phyloP scores from a whole-genome alignment of 179 eudicot genomes.

The Drosera spatulata region DNA sequence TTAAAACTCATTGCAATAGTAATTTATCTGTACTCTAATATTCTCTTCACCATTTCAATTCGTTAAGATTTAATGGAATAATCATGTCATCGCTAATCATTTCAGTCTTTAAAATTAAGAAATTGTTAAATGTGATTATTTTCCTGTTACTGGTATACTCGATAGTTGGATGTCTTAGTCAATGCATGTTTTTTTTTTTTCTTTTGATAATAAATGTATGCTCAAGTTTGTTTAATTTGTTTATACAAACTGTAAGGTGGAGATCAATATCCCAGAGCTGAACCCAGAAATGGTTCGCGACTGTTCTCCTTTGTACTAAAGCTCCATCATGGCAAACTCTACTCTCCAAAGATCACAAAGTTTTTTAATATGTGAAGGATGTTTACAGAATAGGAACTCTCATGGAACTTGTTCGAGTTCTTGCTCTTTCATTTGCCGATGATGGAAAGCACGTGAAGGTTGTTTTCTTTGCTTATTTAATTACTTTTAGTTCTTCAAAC shows the following conservation, averaged over 20 bases:
- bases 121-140: too few species aligned
- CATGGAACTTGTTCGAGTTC: slow-evolving; percentile 81
- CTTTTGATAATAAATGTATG: too few species aligned
- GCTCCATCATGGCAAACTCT: background rate
- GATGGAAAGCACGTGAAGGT: slow-evolving; percentile 97
- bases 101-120: too few species aligned
- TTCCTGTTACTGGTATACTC: too few species aligned
- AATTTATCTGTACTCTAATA: too few species aligned
- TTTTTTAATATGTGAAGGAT: slow-evolving; percentile 47
- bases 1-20: too few species aligned
- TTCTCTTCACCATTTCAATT: too few species aligned
- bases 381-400: slow-evolving; percentile 98
- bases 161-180: too few species aligned
- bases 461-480: slow-evolving; percentile 6
- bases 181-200: too few species aligned
- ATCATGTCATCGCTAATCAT: too few species aligned
- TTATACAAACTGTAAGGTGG: slow-evolving; percentile 45
- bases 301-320: background rate
- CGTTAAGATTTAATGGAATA: too few species aligned
- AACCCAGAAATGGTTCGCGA: slow-evolving; percentile 76
- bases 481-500: background rate
- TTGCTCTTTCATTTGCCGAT: slow-evolving; percentile 88
- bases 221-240: background rate
- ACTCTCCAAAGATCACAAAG: slow-evolving; percentile 1
- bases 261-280: slow-evolving; percentile 90